Conservation (phyloP, 2,329 filamentous ascomycete genomes). For the Intubia oerlemansii region DNA sequence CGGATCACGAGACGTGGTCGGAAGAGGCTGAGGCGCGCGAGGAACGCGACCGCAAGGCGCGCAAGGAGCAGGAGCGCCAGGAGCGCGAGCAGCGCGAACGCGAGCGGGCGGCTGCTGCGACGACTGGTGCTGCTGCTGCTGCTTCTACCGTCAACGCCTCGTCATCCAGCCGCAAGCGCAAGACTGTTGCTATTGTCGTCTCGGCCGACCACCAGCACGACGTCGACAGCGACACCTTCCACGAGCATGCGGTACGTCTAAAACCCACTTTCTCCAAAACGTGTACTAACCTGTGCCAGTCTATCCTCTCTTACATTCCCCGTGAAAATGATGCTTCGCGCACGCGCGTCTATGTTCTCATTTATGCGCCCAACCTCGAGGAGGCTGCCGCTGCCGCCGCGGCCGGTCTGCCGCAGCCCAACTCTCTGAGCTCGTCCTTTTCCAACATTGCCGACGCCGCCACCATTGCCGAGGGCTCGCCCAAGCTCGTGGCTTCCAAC, state of each 20-base stretch:
- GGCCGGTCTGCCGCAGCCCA: slow-evolving; percentile 31
- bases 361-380: slow-evolving; percentile 68
- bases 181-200: slow-evolving; percentile 72
- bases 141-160: not conserved
- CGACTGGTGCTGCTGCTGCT: not conserved
- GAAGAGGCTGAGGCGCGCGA: slow-evolving; percentile 62
- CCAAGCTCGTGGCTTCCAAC: slow-evolving; percentile 41
- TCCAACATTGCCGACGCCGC: slow-evolving; percentile 73
- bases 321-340: slow-evolving; percentile 50
- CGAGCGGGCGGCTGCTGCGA: not conserved
- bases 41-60: too few species aligned
- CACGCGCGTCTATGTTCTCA: slow-evolving; percentile 67
- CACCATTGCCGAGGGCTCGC: slow-evolving; percentile 48
- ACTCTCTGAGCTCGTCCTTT: slow-evolving; percentile 59
- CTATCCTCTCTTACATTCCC: slow-evolving; percentile 75
- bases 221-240: slow-evolving; percentile 36
- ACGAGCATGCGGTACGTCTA: slow-evolving; percentile 64
- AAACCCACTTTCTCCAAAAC: too few species aligned
- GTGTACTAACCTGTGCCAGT: slow-evolving; percentile 36
- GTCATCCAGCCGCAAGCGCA: slow-evolving; percentile 25
- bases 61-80: too few species aligned
- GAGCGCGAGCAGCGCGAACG: too few species aligned
- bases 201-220: slow-evolving; percentile 50
- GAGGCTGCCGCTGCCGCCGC: slow-evolving; percentile 32
- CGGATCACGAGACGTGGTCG: slow-evolving; percentile 79